phyloP scores from a whole-genome alignment of 2,329 filamentous ascomycete genomes.

The Waltergamsia citrina region DNA sequence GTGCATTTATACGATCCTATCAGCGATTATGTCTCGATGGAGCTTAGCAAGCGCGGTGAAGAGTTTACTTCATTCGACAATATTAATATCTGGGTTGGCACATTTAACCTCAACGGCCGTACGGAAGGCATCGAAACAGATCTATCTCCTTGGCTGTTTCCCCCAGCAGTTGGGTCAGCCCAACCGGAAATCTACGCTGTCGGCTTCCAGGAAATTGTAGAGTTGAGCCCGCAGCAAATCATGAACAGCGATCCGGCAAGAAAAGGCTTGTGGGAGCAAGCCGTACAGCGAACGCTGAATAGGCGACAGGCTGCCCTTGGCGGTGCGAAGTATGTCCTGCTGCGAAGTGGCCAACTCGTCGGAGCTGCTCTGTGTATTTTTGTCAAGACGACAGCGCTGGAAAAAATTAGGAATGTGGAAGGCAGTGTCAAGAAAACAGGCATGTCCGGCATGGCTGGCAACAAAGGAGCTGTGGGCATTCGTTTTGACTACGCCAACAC shows the following conservation, averaged over 20 bases:
- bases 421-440: slow-evolving; percentile 90
- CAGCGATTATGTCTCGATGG: slow-evolving; percentile 77
- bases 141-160: slow-evolving; percentile 78
- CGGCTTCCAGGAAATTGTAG: slow-evolving; percentile 97
- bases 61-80: slow-evolving; percentile 69
- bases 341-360: slow-evolving; percentile 88
- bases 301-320: slow-evolving; percentile 52
- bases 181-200: slow-evolving; percentile 82
- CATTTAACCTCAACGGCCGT: slow-evolving; percentile 90
- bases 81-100: slow-evolving; percentile 78
- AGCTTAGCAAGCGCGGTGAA: slow-evolving; percentile 56
- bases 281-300: slow-evolving; percentile 73
- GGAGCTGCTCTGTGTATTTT: slow-evolving; percentile 90
- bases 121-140: slow-evolving; percentile 71
- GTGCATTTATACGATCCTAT: slow-evolving; percentile 90
- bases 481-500: slow-evolving; percentile 92
- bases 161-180: slow-evolving; percentile 42
- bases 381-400: slow-evolving; percentile 68
- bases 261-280: slow-evolving; percentile 77
- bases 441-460: slow-evolving; percentile 93
- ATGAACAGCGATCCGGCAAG: slow-evolving; percentile 94
- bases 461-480: slow-evolving; percentile 95
- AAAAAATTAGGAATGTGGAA: slow-evolving; percentile 90
- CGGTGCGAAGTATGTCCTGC: slow-evolving; percentile 74
- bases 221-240: slow-evolving; percentile 93